Evolutionary conservation across 1,284 basidiomycete species (phyloP).

Genomic region (Ganoderma leucocontextum): DNA sequence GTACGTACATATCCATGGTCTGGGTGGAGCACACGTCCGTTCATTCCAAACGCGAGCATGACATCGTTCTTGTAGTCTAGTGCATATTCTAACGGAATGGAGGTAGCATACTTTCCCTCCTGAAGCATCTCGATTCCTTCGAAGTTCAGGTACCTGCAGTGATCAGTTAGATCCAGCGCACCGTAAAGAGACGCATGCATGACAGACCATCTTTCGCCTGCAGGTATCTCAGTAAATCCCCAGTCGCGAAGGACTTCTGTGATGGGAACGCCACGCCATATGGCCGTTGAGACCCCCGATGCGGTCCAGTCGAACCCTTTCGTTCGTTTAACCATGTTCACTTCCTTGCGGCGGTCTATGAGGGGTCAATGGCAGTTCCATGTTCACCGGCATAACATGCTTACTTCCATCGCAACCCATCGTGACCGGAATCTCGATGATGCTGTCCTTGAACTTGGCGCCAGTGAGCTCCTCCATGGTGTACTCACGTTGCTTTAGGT

Average conservation of each 20-base stretch:
- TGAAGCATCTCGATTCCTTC: constrained; percentile 36
- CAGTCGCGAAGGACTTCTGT: constrained; percentile 35
- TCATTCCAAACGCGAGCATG: constrained; percentile 37
- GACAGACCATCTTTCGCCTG: constrained; percentile 33
- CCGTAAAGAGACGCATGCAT: background rate
- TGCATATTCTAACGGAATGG: constrained; percentile 35
- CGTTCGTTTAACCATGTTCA: constrained; percentile 37
- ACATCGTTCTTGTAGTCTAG: constrained; percentile 38
- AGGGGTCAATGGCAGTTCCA: background rate
- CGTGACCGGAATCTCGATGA: constrained; percentile 35
- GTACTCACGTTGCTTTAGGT: constrained; percentile 28
- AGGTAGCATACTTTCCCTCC: constrained; percentile 36
- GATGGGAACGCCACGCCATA: constrained; percentile 36
- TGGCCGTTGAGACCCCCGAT: constrained; percentile 26
- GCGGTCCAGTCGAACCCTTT: constrained; percentile 34
- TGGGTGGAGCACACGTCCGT: constrained; percentile 37
- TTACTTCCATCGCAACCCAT: constrained; percentile 39
- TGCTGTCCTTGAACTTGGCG: constrained; percentile 22
- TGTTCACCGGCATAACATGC: background rate
- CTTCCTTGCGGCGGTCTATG: constrained; percentile 35
- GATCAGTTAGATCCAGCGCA: background rate
- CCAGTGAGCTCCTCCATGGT: constrained; percentile 35
- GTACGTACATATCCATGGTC: constrained; percentile 37
- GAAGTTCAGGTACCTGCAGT: constrained; percentile 29
- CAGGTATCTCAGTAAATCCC: constrained; percentile 30